Evolutionary conservation across 331 rosid species (phyloP), one percentile per base, ranked within the genome.

Genomic region (Erythrophleum ivorense): DNA sequence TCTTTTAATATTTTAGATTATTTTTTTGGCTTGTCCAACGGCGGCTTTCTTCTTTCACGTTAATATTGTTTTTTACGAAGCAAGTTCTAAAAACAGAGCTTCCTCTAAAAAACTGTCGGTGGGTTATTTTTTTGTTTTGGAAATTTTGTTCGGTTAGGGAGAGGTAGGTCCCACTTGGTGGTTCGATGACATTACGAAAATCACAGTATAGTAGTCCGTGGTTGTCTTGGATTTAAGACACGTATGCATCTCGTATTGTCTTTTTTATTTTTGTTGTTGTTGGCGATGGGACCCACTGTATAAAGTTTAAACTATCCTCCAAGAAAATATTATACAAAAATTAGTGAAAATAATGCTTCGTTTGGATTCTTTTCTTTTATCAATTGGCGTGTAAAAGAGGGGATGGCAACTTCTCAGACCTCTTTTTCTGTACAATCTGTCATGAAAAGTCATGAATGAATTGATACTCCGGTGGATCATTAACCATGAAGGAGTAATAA

Each of bases 81-180:
- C 5, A 2, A 69, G 45, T 83, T 54, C 49, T 77, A 48, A 84
- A 75, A 78, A 55, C 82, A 78, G 40, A 16, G 7, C n/a, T 68
- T 24, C 78, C 34, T 74, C 43, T 52, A n/a, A 13, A 60, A 82
- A 78, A 81, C 88, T 90, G 97, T 91, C 94, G 97, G 97, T 88
- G 97, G 64, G 13, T 80, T 46, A 24, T 49, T 76, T 36, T 76
- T 76, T 84, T 15, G 49, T 46, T 81, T 58, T 63, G 68, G 81
- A 82, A 78, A 60, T 59, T 18, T 0, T 76, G 80, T 60, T 80
- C 31, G 50, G 71, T 49, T 46, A 67, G 80, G 55, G 69, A 2
- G 31, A 0, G 18, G 79, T 87, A 2, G 85, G 90, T 73, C 81
- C 89, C 86, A 80, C 69, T 46, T 77, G 80, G 64, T 81, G 78